Conservation (phyloP, 2,329 filamentous ascomycete species). For the Zymoseptoria crescenta region DNA sequence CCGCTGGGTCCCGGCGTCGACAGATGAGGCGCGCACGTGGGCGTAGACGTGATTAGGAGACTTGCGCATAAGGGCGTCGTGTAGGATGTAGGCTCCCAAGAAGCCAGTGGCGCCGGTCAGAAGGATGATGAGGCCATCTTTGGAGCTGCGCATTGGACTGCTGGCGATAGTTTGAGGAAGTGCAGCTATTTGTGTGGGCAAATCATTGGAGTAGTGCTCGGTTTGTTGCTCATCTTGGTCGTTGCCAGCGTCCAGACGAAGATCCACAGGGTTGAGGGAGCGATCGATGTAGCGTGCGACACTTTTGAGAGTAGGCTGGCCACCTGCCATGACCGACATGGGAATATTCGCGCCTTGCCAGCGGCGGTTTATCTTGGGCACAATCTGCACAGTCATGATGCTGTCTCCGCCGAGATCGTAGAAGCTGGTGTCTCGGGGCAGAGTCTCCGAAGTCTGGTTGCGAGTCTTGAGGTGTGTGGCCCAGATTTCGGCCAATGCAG, state of each 20-base stretch:
- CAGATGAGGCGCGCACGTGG: slow-evolving; percentile 63
- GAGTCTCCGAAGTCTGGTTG: slow-evolving; percentile 52
- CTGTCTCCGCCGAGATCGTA: slow-evolving; percentile 77
- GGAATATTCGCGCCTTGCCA: slow-evolving; percentile 57
- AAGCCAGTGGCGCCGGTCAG: slow-evolving; percentile 88
- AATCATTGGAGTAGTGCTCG: slow-evolving; percentile 46
- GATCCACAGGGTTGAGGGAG: slow-evolving; percentile 41
- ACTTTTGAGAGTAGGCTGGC: slow-evolving; percentile 52
- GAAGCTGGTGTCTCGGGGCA: slow-evolving; percentile 58
- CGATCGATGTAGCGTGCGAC: slow-evolving; percentile 48
- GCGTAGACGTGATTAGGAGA: slow-evolving; percentile 56
- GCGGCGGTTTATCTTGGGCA: slow-evolving; percentile 60
- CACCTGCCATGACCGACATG: slow-evolving; percentile 62
- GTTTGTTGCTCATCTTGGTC: slow-evolving; percentile 44
- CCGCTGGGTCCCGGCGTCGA: slow-evolving; percentile 53
- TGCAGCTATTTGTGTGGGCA: slow-evolving; percentile 43
- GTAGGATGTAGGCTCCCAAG: slow-evolving; percentile 71
- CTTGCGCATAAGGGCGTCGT: slow-evolving; percentile 59
- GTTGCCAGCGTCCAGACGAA: slow-evolving; percentile 40
- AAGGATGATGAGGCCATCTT: slow-evolving; percentile 48
- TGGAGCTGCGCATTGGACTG: slow-evolving; percentile 19
- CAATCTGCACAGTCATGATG: slow-evolving; percentile 71
- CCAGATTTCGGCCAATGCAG: slow-evolving; percentile 64
- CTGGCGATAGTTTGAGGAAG: slow-evolving; percentile 38
- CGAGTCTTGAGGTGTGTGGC: slow-evolving; percentile 59